A percentile compares a stretch with the other conserved stretches of the same genome.
Evolutionary conservation across 179 eudicot genomes (phyloP).

Genomic region (Patellifolia procumbens): DNA sequence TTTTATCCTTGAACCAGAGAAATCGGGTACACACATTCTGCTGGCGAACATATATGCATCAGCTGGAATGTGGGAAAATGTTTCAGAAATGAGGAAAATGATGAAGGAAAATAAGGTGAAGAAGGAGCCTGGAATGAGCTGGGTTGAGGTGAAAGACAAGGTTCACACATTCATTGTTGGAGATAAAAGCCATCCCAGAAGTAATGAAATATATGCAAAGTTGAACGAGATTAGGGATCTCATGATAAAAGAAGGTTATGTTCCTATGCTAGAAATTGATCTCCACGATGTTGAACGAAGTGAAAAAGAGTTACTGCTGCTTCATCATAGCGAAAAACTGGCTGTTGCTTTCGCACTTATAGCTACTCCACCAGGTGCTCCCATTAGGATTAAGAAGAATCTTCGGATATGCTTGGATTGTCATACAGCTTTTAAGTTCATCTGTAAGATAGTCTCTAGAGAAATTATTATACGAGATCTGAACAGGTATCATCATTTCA

Average conservation of each 20-base stretch:
- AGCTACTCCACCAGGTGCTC: conserved; percentile 57
- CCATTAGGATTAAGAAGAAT: conserved; percentile 70
- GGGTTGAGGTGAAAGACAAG: conserved; percentile 74
- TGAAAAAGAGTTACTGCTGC: conserved; percentile 67
- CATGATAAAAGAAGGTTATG: conserved; percentile 70
- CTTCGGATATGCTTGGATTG: conserved; percentile 68
- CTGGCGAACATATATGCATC: conserved; percentile 83
- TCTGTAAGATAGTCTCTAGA: conserved; percentile 56
- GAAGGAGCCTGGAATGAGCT: conserved; percentile 94
- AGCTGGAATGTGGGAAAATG: conserved; percentile 74
- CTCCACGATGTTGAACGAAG: conserved; percentile 58
- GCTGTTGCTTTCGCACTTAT: conserved; percentile 74
- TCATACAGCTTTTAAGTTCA: conserved; percentile 67
- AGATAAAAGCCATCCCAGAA: conserved; percentile 65
- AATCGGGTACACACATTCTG: conserved; percentile 68
- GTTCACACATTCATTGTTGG: conserved; percentile 74
- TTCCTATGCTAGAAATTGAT: conserved; percentile 65
- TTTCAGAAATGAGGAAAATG: conserved; percentile 58
- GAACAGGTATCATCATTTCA: conserved; percentile 72
- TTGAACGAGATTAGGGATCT: conserved; percentile 58
- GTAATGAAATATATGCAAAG: conserved; percentile 65
- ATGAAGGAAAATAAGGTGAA: conserved; percentile 72
- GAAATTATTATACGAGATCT: conserved; percentile 67
- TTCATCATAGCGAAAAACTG: conserved; percentile 73
- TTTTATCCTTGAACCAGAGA: conserved; percentile 61